Evolutionary conservation across 2,329 filamentous ascomycete species (phyloP).

Genomic region (Xylariaceae sp.): DNA sequence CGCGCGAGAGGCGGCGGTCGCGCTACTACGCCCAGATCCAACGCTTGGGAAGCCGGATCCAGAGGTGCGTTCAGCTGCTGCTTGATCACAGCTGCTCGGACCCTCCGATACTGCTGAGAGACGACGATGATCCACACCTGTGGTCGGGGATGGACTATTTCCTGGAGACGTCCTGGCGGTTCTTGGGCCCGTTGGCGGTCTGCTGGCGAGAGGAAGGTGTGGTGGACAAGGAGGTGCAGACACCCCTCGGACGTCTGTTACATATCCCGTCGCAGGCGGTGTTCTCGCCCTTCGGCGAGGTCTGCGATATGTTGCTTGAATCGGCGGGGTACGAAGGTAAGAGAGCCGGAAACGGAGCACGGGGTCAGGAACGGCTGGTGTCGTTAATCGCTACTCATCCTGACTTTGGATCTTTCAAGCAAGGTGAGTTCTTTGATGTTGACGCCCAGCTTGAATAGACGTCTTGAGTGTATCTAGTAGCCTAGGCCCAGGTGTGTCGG

Average conservation of each 20-base stretch:
- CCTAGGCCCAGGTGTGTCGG: too few relatives aligned
- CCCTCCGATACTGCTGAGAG: neutral
- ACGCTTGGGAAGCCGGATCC: constrained; percentile 4
- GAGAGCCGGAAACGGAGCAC: neutral
- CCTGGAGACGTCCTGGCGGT: constrained; percentile 20
- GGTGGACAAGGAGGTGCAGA: neutral
- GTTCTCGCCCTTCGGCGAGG: constrained; percentile 9
- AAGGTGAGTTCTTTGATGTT: constrained; percentile 17
- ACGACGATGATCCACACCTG: constrained; percentile 7
- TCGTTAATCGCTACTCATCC: constrained; percentile 13
- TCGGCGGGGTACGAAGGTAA: constrained; percentile 3
- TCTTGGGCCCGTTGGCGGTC: constrained; percentile 8
- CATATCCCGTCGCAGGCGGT: neutral
- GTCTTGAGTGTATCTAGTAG: too few relatives aligned
- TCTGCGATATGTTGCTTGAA: constrained; percentile 22
- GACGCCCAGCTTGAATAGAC: constrained; percentile 7
- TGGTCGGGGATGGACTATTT: constrained; percentile 10
- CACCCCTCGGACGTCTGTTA: neutral
- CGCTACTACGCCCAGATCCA: constrained; percentile 12
- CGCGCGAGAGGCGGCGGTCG: neutral
- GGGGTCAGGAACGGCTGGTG: constrained; percentile 15
- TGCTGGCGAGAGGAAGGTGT: neutral
- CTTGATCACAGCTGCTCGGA: constrained; percentile 3
- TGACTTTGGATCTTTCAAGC: constrained; percentile 8
- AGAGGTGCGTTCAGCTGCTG: constrained; percentile 11